Evolutionary conservation across 1,139 yeast species (phyloP), one percentile per base, ranked within the genome.

Genomic region (Sugiyamaella sp.): DNA sequence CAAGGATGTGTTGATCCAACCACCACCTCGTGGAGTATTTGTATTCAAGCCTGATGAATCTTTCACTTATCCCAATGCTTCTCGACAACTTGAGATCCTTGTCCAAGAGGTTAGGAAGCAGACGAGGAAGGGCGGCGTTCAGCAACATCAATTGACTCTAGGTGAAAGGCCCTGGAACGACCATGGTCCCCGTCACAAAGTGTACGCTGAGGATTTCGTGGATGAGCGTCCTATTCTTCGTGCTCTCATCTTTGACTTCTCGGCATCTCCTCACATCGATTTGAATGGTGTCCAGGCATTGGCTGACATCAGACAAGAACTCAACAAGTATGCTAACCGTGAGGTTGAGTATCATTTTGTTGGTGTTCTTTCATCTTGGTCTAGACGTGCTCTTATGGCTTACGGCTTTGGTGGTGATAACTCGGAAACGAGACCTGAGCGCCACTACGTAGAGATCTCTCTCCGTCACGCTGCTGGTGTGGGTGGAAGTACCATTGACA

Each of bases 161-260:
- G 87, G 89, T 24, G 87, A 86, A 50, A 80, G 93, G 60, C 91
- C 96, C 19, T 91, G 97, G 96, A 90, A 90, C 67, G 95, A 89
- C 64, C 91, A 90, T 22, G 95, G 96, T 60, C 87, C 86, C 33
- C 66, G 71, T 52, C 61, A 69, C 42, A 60, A 62, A 33, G 58
- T 56, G 35, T 43, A 41, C 33, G 71, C 67, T 39, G 63, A 66
- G n/a, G 62, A 61, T 40, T 55, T 46, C 42, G 70, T 65, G 21
- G 89, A 84, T 62, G 63, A 69, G 1, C 78, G 95, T 64, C 96
- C 97, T 8, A 56, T 80, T 4, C 74, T 90, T 57, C 79, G 84
- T 58, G 78, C 90, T 8, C 70, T 90, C 17, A 95, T 89, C 61
- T 79, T 89, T 61, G 97, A 90, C 71, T 86, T 91, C 66, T 80